Evolutionary conservation across 352 stramenopile genomes (phyloP).

Genomic region (Phytophthora pinifolia): DNA sequence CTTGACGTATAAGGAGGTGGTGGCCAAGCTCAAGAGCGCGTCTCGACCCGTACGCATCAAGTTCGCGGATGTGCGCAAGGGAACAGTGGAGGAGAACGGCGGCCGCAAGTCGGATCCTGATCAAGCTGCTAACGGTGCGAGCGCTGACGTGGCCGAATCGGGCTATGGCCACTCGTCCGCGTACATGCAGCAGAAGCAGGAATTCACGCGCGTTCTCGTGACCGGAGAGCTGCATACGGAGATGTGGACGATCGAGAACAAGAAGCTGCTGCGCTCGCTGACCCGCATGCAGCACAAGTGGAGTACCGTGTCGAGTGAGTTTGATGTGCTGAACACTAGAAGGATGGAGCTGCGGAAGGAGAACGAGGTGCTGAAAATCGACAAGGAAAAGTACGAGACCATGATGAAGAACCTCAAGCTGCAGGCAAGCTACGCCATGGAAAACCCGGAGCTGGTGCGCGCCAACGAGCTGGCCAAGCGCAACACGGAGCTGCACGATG

Average conservation of each 20-base stretch:
- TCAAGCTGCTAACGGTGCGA: conserved; percentile 11
- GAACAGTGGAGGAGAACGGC: conserved; percentile 68
- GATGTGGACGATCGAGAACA: conserved; percentile 86
- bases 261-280: conserved; percentile 69
- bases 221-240: conserved; percentile 82
- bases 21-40: conserved; percentile 73
- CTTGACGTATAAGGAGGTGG: conserved; percentile 83
- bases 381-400: conserved; percentile 70
- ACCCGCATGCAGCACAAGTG: conserved; percentile 66
- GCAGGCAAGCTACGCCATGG: conserved; percentile 67
- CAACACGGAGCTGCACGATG: conserved; percentile 78
- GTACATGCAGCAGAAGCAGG: conserved; percentile 79
- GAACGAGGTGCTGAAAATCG: conserved; percentile 64
- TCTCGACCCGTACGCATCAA: conserved; percentile 72
- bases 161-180: conserved; percentile 47
- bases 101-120: conserved; percentile 48
- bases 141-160: conserved; percentile 8
- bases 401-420: conserved; percentile 87
- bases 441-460: conserved; percentile 78
- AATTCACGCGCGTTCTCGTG: conserved; percentile 79
- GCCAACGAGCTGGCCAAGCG: conserved; percentile 74
- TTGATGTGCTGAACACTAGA: conserved; percentile 62
- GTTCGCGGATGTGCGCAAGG: conserved; percentile 82
- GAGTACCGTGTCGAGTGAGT: conserved; percentile 66
- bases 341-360: conserved; percentile 70